Conservation (phyloP, 495 filamentous ascomycete species). For the Stereocaulon alpinum region DNA sequence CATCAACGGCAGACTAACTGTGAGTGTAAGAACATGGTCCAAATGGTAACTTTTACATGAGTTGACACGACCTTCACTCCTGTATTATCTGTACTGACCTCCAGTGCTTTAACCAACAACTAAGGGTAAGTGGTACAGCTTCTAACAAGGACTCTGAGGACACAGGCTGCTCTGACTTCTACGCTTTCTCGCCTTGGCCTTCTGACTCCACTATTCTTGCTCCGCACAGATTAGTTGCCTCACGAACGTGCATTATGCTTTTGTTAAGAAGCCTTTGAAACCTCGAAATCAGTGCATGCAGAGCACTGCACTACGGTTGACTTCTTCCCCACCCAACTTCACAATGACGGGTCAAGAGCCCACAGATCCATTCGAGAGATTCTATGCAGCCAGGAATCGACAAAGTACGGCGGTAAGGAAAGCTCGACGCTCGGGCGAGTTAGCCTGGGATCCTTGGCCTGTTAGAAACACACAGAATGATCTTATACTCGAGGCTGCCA, state of each 20-base stretch:
- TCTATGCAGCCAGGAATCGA: not conserved
- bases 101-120: too few species aligned
- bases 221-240: not conserved
- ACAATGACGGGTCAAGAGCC: not conserved
- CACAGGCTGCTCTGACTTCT: not conserved
- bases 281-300: not conserved
- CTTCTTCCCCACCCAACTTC: not conserved
- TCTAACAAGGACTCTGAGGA: too few species aligned
- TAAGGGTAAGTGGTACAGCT: too few species aligned
- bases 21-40: not conserved
- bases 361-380: not conserved
- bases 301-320: not conserved
- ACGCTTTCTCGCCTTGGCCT: not conserved
- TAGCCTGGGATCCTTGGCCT: constrained; percentile 7
- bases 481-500: not conserved
- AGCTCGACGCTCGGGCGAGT: not conserved
- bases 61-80: too few species aligned
- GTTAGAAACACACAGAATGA: not conserved
- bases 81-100: too few species aligned
- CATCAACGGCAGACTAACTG: not conserved
- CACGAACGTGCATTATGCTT: too few species aligned
- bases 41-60: too few species aligned
- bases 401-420: not conserved
- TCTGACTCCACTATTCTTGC: not conserved
- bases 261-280: too few species aligned